Conservation (phyloP, 164 flowering plant genomes). For the Liquidambar formosana region DNA sequence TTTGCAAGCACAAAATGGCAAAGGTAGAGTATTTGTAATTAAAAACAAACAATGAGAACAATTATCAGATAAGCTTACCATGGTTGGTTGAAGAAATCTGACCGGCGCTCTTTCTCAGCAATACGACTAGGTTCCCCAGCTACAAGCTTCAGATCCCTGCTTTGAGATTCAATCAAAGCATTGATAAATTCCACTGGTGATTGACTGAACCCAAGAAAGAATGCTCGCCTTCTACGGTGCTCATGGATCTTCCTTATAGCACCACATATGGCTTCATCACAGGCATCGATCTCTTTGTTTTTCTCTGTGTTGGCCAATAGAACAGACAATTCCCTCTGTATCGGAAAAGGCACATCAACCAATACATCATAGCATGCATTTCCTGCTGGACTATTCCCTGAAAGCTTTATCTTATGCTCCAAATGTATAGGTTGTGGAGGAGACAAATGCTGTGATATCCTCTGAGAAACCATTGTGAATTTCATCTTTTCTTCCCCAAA, state of each 20-base stretch:
- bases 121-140: constrained; percentile 44
- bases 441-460: constrained; percentile 44
- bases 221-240: constrained; percentile 44
- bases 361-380: constrained; percentile 50
- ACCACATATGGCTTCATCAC: constrained; percentile 44
- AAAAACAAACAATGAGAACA: background rate
- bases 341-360: constrained; percentile 51
- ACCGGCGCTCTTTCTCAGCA: constrained; percentile 44
- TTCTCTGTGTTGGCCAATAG: constrained; percentile 46
- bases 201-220: constrained; percentile 59
- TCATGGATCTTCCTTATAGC: constrained; percentile 51
- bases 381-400: constrained; percentile 46
- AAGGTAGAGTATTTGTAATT: background rate
- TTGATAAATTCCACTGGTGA: constrained; percentile 54
- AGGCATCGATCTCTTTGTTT: constrained; percentile 46
- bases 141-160: constrained; percentile 42
- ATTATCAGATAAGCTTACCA: constrained; percentile 30
- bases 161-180: constrained; percentile 49
- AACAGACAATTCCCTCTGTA: constrained; percentile 43
- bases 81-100: constrained; percentile 56
- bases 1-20: background rate
- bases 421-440: constrained; percentile 47
- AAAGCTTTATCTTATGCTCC: constrained; percentile 49
- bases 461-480: constrained; percentile 48
- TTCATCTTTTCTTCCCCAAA: constrained; percentile 51